Evolutionary conservation across 208 protist genomes (phyloP).

Genomic region (Tritrichomonas musculus): DNA sequence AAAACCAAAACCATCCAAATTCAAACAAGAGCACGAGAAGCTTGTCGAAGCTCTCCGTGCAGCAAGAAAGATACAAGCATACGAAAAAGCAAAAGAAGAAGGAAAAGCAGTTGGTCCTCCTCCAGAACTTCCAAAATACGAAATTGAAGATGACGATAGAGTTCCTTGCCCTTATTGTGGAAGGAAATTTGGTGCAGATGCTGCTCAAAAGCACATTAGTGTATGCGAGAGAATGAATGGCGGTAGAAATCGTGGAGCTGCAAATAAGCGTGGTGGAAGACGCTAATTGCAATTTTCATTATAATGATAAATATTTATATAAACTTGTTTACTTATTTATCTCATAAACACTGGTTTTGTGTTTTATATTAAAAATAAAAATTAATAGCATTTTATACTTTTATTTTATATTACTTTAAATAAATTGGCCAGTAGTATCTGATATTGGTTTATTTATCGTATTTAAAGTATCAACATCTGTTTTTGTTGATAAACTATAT

Average conservation of each 20-base stretch:
- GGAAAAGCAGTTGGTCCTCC: neutral
- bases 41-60: neutral
- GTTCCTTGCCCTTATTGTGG: conserved; percentile 26
- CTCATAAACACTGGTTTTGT: no score
- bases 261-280: no score
- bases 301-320: no score
- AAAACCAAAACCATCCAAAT: neutral
- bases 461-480: no score
- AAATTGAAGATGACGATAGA: neutral
- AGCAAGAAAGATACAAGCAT: neutral
- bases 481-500: no score
- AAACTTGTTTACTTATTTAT: no score
- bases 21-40: neutral
- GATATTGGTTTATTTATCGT: no score
- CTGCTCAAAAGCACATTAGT: neutral
- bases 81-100: neutral
- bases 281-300: no score
- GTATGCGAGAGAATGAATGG: neutral
- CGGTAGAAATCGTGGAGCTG: neutral
- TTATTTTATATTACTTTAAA: no score
- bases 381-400: no score
- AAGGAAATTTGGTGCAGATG: neutral
- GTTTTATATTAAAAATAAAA: no score
- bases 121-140: neutral
- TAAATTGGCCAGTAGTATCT: no score